These are phyloP conservation scores for Bauhinia variegata DNA, from an alignment of 306 rosid genomes.

Conservation along the genomic window DNA sequence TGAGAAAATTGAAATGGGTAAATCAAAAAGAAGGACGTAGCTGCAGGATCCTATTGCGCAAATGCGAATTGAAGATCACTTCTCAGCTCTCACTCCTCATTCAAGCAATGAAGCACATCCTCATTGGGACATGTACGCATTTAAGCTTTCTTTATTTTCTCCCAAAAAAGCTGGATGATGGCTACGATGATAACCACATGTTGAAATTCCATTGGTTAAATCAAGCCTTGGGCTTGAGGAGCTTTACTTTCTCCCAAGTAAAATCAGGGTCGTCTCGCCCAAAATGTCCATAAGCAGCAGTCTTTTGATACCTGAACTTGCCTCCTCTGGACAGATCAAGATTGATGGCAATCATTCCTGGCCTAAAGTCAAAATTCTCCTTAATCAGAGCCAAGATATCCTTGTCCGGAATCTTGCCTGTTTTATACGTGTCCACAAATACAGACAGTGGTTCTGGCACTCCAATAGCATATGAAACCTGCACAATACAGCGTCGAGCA, in stretches of 20 bases:
- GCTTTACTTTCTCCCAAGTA: constrained; percentile 77
- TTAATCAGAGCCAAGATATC: constrained; percentile 65
- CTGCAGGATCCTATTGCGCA: constrained; percentile 44
- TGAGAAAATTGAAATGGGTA: constrained; percentile 16
- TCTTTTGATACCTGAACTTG: constrained; percentile 74
- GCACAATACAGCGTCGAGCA: constrained; percentile 76
- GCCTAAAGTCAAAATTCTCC: constrained; percentile 78
- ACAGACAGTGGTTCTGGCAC: constrained; percentile 79
- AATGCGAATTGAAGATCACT: constrained; percentile 39
- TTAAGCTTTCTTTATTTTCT: constrained; percentile 49
- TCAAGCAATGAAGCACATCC: constrained; percentile 34
- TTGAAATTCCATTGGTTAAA: constrained; percentile 10
- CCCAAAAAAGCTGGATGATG: constrained; percentile 36
- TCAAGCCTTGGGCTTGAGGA: constrained; percentile 72
- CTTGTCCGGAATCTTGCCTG: constrained; percentile 66
- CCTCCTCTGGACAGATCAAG: constrained; percentile 78
- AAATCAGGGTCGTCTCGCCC: constrained; percentile 82
- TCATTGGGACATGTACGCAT: constrained; percentile 37
- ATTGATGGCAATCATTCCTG: constrained; percentile 74
- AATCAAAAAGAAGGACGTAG: constrained; percentile 32
- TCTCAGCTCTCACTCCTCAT: constrained; percentile 32
- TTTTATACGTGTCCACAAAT: constrained; percentile 67
- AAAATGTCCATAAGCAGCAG: constrained; percentile 85
- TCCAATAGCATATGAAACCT: constrained; percentile 85
- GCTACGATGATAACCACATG: constrained; percentile 47